phyloP scores from a whole-genome alignment of 768 basidiomycete species.

The Mycena polygramma region DNA sequence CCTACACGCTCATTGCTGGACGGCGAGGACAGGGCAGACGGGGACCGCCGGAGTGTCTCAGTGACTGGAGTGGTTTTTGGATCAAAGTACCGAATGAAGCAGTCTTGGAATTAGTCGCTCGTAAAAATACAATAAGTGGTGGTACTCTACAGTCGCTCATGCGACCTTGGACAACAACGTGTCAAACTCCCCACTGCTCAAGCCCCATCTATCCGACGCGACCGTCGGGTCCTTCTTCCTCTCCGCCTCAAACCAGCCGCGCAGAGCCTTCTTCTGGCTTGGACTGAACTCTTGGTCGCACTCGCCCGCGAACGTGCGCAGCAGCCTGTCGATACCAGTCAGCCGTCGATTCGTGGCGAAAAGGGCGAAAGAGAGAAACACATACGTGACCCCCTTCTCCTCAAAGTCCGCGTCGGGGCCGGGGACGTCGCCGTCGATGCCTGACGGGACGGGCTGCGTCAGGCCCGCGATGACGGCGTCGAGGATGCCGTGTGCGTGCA shows the following conservation, averaged over 20 bases:
- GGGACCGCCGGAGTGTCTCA: too few species aligned
- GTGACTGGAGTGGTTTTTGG: too few species aligned
- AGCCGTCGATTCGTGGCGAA: neutral
- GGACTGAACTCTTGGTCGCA: constrained; percentile 52
- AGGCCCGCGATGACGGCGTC: constrained; percentile 66
- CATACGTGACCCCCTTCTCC: constrained; percentile 72
- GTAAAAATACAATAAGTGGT: neutral
- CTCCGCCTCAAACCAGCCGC: constrained; percentile 42
- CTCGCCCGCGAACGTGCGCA: constrained; percentile 64
- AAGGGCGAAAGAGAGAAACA: constrained; percentile 14
- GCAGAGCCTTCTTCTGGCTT: constrained; percentile 47
- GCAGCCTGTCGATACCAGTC: constrained; percentile 51
- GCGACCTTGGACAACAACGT: constrained; percentile 24
- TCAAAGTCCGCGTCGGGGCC: constrained; percentile 72
- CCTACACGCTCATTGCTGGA: too few species aligned
- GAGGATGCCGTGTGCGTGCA: constrained; percentile 61
- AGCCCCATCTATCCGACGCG: constrained; percentile 30
- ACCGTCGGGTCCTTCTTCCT: constrained; percentile 17
- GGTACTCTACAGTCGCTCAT: neutral
- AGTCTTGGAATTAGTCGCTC: neutral
- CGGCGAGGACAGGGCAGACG: too few species aligned
- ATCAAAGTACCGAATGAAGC: too few species aligned
- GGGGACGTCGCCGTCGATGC: constrained; percentile 74
- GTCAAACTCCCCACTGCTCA: constrained; percentile 30
- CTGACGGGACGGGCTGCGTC: constrained; percentile 69